Evolutionary conservation across 305 asterid genomes (phyloP).

Genomic region (Fraxinus sp.): DNA sequence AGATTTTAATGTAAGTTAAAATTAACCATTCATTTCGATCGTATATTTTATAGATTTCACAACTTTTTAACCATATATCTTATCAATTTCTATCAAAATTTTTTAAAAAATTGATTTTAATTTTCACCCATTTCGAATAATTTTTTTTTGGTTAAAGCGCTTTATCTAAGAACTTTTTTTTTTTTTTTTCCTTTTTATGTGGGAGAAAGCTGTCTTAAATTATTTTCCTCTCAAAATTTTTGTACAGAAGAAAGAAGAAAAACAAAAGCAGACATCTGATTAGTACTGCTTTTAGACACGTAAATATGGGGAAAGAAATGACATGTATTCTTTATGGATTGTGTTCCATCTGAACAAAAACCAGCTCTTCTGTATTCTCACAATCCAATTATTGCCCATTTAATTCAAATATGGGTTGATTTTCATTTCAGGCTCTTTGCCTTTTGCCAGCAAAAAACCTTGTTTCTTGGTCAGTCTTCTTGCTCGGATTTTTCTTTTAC

Average conservation of each 20-base stretch:
- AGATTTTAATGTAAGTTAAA: too few relatives aligned
- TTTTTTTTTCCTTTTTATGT: too few relatives aligned
- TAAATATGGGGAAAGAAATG: slow-evolving; percentile 27
- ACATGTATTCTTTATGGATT: slow-evolving; percentile 33
- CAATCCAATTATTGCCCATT: slow-evolving; percentile 19
- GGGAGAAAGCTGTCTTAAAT: not conserved
- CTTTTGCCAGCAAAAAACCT: slow-evolving; percentile 8
- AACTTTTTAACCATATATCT: too few relatives aligned
- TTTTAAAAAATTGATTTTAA: too few relatives aligned
- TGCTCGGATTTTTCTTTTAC: not conserved
- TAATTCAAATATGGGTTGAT: slow-evolving; percentile 35
- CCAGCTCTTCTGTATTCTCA: not conserved
- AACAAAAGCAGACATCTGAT: not conserved
- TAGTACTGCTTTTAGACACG: slow-evolving; percentile 19
- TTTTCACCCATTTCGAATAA: too few relatives aligned
- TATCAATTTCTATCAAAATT: too few relatives aligned
- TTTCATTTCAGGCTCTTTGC: slow-evolving; percentile 1
- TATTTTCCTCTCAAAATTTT: not conserved
- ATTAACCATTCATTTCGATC: too few relatives aligned
- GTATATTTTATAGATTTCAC: too few relatives aligned
- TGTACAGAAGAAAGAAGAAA: not conserved
- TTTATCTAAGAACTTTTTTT: not conserved
- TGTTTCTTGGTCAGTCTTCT: slow-evolving; percentile 33
- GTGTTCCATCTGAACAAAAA: slow-evolving; percentile 42
- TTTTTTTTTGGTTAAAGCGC: not conserved